Evolutionary conservation across 106 monocot species (phyloP).

Genomic region (Chionographis japonica): DNA sequence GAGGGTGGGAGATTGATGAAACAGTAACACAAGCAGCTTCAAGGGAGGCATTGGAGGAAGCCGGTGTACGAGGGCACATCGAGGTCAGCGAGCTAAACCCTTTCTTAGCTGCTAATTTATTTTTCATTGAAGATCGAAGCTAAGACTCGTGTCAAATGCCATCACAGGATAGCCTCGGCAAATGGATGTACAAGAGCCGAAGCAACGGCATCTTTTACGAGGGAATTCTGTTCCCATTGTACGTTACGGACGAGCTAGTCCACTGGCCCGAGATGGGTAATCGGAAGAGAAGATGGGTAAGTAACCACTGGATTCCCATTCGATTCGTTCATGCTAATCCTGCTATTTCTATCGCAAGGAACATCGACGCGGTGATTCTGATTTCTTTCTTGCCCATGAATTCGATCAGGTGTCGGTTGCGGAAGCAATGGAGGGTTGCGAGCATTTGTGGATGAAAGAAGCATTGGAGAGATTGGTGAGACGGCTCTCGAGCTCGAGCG

Average conservation of each 20-base stretch:
- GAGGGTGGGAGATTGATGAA: slow-evolving; percentile 53
- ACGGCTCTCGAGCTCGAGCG: slow-evolving; percentile 22
- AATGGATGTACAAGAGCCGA: slow-evolving; percentile 64
- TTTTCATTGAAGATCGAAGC: not conserved
- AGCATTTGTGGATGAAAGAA: slow-evolving; percentile 63
- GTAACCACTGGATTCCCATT: not conserved
- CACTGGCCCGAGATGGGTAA: slow-evolving; percentile 71
- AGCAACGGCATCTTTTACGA: slow-evolving; percentile 36
- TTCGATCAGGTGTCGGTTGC: slow-evolving; percentile 31
- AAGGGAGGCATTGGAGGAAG: slow-evolving; percentile 46
- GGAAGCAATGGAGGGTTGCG: slow-evolving; percentile 43
- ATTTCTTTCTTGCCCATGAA: not conserved
- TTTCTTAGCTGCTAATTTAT: not conserved
- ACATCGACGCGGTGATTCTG: not conserved
- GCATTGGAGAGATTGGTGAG: slow-evolving; percentile 46
- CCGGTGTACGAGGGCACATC: slow-evolving; percentile 32
- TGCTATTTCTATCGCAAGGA: not conserved
- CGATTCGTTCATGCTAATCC: not conserved
- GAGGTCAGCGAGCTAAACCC: slow-evolving; percentile 6
- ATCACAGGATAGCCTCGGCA: slow-evolving; percentile 41
- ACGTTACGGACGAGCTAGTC: slow-evolving; percentile 52
- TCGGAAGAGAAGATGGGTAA: slow-evolving; percentile 66
- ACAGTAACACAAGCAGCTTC: slow-evolving; percentile 21
- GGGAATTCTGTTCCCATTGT: slow-evolving; percentile 70
- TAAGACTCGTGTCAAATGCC: not conserved